Evolutionary conservation across 2,329 filamentous ascomycete species (phyloP), one percentile per base, ranked within the genome.

Genomic region (Pestalotiopsis sp.): DNA sequence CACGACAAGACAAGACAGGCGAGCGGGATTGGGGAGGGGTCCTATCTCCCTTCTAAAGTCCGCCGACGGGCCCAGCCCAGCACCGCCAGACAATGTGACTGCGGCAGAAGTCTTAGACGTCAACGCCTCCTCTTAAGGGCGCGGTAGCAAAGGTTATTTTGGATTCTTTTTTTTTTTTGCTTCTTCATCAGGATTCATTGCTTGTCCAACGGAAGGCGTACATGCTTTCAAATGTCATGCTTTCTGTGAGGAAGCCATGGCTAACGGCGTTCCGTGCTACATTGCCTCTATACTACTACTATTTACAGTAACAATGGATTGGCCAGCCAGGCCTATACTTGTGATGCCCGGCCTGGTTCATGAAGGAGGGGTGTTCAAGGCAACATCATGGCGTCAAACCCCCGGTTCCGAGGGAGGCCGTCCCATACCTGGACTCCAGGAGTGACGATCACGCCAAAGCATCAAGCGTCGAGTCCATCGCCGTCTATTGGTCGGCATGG

Each of bases 401-500:
- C 56, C 56, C 56, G 20, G 56, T 35, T 52, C 20, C 26, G 56
- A 30, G 22, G 4, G 56, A 35, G 7, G 30, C 30, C 30, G 30
- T 35, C 22, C 56, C 13, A 22, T 26, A 22, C 20, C 11, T 57
- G n/a, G n/a, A 22, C 56, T 58, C 56, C 58, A 61, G 30, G 58
- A 61, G 58, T 20, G 58, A 61, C 35, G 58, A 61, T 61, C 58
- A 61, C 30, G 58, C 58, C 30, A 26, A 39, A 61, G 26, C 58
- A 39, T 20, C n/a, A n/a, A 35, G 13, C 17, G 2, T 61, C 38
- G 58, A 14, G 58, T 4, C 4, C 30, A 35, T 13, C 22, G 9
- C 22, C 56, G 56, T 22, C 56, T 58, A 58, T 58, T 58, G 56
- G 30, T 35, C 30, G 30, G 30, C 30, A 35, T 7, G 30, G 30